Evolutionary conservation across 2,329 filamentous ascomycete species (phyloP), one percentile per base, ranked within the genome.

Genomic region (Ophiostoma perfectum): DNA sequence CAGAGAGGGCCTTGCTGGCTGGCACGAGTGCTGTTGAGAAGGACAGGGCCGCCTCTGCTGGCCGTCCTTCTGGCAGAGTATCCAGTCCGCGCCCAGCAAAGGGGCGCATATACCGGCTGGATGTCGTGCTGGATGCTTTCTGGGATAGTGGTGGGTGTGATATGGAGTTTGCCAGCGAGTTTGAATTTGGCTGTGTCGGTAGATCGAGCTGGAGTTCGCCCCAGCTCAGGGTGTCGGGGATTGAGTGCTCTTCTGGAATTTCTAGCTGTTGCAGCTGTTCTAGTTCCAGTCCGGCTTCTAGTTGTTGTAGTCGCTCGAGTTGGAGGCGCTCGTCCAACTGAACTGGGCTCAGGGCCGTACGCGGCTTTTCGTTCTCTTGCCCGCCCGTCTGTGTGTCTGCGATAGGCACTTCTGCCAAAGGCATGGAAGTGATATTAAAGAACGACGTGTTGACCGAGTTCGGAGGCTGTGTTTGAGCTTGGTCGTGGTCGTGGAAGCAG

Each of bases 221-320:
- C 84, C 83, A 87, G 73, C 78, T 79, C 71, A 86, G 75, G 4
- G 85, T 87, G 77, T 88, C 85, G 16, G 84, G 84, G 70, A 88
- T 77, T 4, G 82, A 82, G 38, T 44, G 38, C 1, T 63, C 60
- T 41, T 42, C 16, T 63, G 16, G n/a, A 8, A 16, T 76, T 72
- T 69, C 14, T 73, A n/a, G 36, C 62, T 7, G 52, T 16, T 18
- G 42, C n/a, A 16, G 66, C 7, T 70, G 65, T 5, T 18, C 11
- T 5, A 27, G 27, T 27, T 27, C 27, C 27, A 27, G 2, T 27
- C 27, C 27, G 27, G 27, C 27, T 27, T 27, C 27, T 27, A 42
- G 41, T 12, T 80, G 74, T 65, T 80, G 78, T 39, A 81, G 76
- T 27, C 81, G 77, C 27, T 70, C 66, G 45, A 82, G 73, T 65